Evolutionary conservation across 108 stramenopile genomes (phyloP), one percentile per base, ranked within the genome.

Genomic region (Pseudonitzschia delicatissima): DNA sequence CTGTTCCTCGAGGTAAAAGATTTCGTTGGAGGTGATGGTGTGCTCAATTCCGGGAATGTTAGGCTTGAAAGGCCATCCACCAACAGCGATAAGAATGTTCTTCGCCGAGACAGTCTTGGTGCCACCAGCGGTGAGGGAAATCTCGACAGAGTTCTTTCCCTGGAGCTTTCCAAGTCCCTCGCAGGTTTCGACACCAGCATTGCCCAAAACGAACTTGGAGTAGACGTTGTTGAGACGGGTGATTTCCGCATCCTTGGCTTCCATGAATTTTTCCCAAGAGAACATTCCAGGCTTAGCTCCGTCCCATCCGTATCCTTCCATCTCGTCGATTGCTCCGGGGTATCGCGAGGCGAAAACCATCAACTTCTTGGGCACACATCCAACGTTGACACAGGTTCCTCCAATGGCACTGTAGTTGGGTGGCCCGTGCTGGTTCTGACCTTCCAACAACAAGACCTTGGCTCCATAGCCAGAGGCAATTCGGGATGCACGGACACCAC

Each of bases 351-450:
- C 82, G 65, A 81, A 83, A 57, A 83, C 82, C 85, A 83, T 86
- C 31, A 86, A 68, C 67, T 74, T 78, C 47, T 79, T 79, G 32
- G 78, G 68, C 1, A 73, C 68, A 77, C 97, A 98, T 7, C 97
- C 97, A 0, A 98, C 96, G 74, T 98, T 98, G 64, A 98, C 97
- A 66, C 97, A 98, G 0, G 97, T 98, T 31, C 97, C 96, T 5
- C 97, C 97, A 62, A 96, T 55, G 29, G 80, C 60, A 7, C 64
- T 50, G 29, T 70, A 70, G 39, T 75, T 68, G 52, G 74, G 74
- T 45, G 74, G 55, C 23, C 68, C 75, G 42, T 76, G 75, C 18
- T 66, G 55, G 21, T 64, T 31, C 47, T 77, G 83, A 39, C 65
- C 63, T 80, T 98, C 96, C 23, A 96, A 64, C 13, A 98, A 73